Evolutionary conservation across 371 early-diverging fungal species (phyloP), one percentile per base, ranked within the genome.

Genomic region (Mortierella sp.): DNA sequence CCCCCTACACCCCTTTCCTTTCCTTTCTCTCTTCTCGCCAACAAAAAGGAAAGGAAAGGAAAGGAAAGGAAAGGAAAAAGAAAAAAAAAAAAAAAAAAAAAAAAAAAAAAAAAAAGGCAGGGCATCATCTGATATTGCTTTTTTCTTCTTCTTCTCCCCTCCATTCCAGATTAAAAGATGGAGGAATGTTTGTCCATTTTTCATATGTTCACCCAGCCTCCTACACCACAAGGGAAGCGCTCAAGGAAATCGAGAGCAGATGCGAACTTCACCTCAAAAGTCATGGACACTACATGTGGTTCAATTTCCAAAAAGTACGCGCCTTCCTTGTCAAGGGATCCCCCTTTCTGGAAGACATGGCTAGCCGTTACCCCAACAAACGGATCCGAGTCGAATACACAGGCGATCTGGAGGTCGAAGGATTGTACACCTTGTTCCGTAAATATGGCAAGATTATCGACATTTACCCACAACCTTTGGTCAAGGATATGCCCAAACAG

Each of bases 301-400:
- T 88, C 68, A 92, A 88, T 50, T 68, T 92, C 18, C 86, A 85
- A 66, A 87, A 84, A 2, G 77, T 88, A 0, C 85, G 91, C 52
- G 87, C 89, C 0, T 89, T 93, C 64, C 73, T 88, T 11, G 90
- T 92, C 59, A 88, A 90, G 61, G 97, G 96, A 1, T 71, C 83
- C n/a, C 96, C 96, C 4, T 97, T 94, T 69, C 81, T 93, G 21
- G 97, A 97, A 66, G 97, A 97, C 71, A 88, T 97, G 75, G 83
- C 92, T 26, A 87, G 88, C 9, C 85, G 93, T 44, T 88, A 92
- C 66, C 96, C 97, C 7, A 83, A 88, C 47, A 72, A 76, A 48
- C 60, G 60, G 28, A 60, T 82, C 70, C 56, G 67, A 19, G 45
- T 82, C 23, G 72, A 80, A 29, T 74, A 70, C 60, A 56, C 67